Evolutionary conservation across 352 stramenopile genomes (phyloP), one percentile per base, ranked within the genome.

Genomic region (Phytophthora citricola): DNA sequence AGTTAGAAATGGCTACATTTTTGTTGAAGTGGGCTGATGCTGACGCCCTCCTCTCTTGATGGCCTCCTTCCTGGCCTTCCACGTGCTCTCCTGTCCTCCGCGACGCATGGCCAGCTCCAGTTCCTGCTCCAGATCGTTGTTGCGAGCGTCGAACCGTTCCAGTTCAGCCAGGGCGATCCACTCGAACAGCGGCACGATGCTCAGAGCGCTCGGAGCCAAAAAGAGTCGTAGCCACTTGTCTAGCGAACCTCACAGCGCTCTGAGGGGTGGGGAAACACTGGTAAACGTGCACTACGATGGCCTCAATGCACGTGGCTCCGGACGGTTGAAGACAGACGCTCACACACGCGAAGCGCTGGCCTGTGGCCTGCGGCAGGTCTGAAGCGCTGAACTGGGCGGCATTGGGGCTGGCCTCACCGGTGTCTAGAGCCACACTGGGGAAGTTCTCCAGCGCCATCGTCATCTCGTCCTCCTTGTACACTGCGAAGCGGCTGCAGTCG

Each of bases 401-500:
- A 17, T 7, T 34, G 22, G 29, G n/a, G 15, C 27, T n/a, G 9
- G 32, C 20, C 15, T 66, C 44, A 1, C 36, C 17, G 1, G 20
- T 6, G 5, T 63, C 41, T 11, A 36, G 11, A 9, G 31, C 31
- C 8, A 54, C 66, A 29, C 54, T 79, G n/a, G 62, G 55, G 34
- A 85, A 90, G 54, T 92, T 94, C 40, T 90, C 81, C 26, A 94
- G 66, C 0, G 65, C 71, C 87, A 94, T 91, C 2, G 83, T 89
- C 71, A 94, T 90, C 34, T 93, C 86, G 47, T 89, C 83, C 46
- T 94, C 86, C 46, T 94, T 94, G 74, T 92, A 94, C 40, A 93
- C 66, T 32, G 73, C 81, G 22, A 94, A 94, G 10, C 71, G 73
- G 27, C 75, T 81, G 9, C 68, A 79, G 57, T 94, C 84, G 5